Conservation (phyloP, 768 basidiomycete species). For the Rhodotorula kratochvilovae region DNA sequence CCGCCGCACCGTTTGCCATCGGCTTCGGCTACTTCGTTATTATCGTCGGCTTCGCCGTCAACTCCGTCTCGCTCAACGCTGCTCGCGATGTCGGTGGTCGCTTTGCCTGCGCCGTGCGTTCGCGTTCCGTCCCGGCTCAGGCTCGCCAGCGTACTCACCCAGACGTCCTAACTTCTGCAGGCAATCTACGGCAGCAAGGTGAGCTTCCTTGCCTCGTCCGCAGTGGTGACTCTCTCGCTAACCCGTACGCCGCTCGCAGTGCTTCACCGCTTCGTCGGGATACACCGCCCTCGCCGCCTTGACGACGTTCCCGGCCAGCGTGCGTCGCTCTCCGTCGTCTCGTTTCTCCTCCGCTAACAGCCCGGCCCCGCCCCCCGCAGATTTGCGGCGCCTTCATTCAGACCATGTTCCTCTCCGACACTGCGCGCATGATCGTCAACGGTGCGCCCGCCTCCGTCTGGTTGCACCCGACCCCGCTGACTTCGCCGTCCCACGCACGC, state of each 20-base stretch:
- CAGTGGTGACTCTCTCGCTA: background rate
- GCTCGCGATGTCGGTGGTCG: slow-evolving; percentile 35
- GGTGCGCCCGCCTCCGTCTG: background rate
- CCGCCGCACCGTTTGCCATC: slow-evolving; percentile 35
- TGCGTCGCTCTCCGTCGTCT: background rate
- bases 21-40: slow-evolving; percentile 32
- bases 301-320: slow-evolving; percentile 27
- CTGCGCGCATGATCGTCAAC: slow-evolving; percentile 2
- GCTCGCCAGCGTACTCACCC: too few species aligned
- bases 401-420: slow-evolving; percentile 28
- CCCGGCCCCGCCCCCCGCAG: background rate
- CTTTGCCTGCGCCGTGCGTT: slow-evolving; percentile 1
- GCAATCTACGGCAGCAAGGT: slow-evolving; percentile 16
- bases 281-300: slow-evolving; percentile 34
- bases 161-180: too few species aligned
- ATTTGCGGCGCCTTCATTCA: slow-evolving; percentile 32
- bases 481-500: background rate
- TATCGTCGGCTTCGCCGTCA: slow-evolving; percentile 30
- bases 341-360: background rate
- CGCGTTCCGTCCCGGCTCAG: too few species aligned
- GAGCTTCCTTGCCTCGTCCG: background rate
- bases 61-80: slow-evolving; percentile 33
- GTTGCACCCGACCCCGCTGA: background rate
- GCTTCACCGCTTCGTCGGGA: slow-evolving; percentile 15
- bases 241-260: slow-evolving; percentile 6